A percentile compares a stretch with the other conserved stretches of the same genome.
These are phyloP conservation scores for Claviceps purpurea DNA, from an alignment of 2,329 filamentous ascomycete genomes.

Conservation along the genomic window DNA sequence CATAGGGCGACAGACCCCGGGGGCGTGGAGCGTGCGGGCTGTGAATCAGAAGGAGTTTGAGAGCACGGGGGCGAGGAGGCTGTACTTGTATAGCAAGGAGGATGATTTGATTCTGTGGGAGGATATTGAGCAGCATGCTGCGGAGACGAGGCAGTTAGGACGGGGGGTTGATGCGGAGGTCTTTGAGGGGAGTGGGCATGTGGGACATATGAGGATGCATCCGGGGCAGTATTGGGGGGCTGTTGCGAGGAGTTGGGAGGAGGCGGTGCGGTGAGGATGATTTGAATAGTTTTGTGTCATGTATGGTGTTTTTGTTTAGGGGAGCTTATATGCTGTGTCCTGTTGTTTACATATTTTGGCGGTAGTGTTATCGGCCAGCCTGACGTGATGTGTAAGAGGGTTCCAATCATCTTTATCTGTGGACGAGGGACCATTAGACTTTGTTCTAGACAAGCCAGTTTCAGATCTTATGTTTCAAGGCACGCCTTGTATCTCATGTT, in stretches of 20 bases:
- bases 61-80: slow-evolving; percentile 24
- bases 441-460: too few species aligned
- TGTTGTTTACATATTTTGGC: not conserved
- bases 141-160: slow-evolving; percentile 31
- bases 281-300: not conserved
- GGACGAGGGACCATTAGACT: too few species aligned
- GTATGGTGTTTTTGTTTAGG: not conserved
- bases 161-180: slow-evolving; percentile 34
- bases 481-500: too few species aligned
- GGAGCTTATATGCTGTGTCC: not conserved
- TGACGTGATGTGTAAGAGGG: too few species aligned
- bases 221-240: slow-evolving; percentile 44
- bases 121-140: slow-evolving; percentile 42
- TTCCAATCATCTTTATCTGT: too few species aligned
- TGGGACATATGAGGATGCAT: slow-evolving; percentile 45
- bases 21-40: slow-evolving; percentile 23
- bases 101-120: slow-evolving; percentile 42
- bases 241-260: slow-evolving; percentile 19
- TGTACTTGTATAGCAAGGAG: slow-evolving; percentile 46
- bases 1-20: slow-evolving; percentile 26
- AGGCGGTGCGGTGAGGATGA: not conserved
- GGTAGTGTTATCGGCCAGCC: not conserved
- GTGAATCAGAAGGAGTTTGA: slow-evolving; percentile 25
- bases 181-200: slow-evolving; percentile 47
- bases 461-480: too few species aligned